These are phyloP conservation scores for Phytophthora quininea DNA, from an alignment of 352 stramenopile genomes.

Conservation along the genomic window DNA sequence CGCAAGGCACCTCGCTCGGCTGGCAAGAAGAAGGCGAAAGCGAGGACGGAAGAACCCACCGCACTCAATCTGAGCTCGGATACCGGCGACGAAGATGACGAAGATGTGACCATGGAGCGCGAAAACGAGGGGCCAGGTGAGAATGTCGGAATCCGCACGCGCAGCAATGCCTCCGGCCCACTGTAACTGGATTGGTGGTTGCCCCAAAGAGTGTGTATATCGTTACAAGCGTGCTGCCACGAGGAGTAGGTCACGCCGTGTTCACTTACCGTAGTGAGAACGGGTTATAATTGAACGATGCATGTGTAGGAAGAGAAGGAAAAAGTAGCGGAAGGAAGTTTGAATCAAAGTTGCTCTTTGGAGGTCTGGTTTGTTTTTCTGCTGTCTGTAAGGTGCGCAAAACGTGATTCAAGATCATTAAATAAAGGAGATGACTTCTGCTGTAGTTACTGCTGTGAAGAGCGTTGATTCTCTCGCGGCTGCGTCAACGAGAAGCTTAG, in stretches of 20 bases:
- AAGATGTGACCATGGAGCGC: not conserved
- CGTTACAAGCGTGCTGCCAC: not conserved
- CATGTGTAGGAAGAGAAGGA: not conserved
- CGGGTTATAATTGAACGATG: not conserved
- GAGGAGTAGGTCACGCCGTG: not conserved
- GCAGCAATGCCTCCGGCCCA: not conserved
- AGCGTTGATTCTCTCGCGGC: not conserved
- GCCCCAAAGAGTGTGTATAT: not conserved
- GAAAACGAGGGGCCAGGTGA: not conserved
- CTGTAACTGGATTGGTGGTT: not conserved
- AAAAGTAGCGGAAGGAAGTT: not conserved
- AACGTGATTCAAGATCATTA: not conserved
- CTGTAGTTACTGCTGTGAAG: not conserved
- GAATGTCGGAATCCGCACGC: not conserved
- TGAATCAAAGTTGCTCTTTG: not conserved
- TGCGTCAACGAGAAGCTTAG: not conserved
- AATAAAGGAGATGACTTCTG: not conserved
- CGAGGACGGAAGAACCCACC: not conserved
- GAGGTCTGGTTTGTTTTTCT: not conserved
- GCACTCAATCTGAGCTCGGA: not conserved
- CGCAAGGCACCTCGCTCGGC: not conserved
- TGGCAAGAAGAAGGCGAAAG: not conserved
- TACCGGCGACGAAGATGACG: not conserved
- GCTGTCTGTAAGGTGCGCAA: not conserved
- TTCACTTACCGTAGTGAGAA: not conserved